These are phyloP conservation scores for Sclerotinia sclerotiorum DNA, from an alignment of 2,329 filamentous ascomycete species.

Conservation along the genomic window DNA sequence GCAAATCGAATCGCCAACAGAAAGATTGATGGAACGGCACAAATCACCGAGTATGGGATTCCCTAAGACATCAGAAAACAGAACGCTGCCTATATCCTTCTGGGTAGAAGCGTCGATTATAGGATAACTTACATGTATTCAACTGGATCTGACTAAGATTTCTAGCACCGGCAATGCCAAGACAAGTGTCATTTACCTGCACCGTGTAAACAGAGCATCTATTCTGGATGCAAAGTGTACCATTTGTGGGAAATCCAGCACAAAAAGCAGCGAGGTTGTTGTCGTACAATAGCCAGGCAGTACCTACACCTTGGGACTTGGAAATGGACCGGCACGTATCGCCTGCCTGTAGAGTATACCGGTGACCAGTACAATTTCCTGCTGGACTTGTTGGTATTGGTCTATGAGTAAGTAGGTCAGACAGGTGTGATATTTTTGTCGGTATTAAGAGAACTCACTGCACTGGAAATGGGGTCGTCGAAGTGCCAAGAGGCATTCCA, in stretches of 20 bases:
- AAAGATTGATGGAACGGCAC: background rate
- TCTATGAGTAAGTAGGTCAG: background rate
- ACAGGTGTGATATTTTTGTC: background rate
- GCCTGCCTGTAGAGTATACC: background rate
- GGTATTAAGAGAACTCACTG: background rate
- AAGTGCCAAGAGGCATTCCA: background rate
- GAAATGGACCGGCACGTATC: constrained; percentile 6
- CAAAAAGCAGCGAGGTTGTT: constrained; percentile 10
- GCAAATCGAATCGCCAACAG: background rate
- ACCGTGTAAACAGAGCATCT: background rate
- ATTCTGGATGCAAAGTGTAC: constrained; percentile 2
- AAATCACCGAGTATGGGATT: background rate
- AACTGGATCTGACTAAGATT: background rate
- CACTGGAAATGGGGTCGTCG: background rate
- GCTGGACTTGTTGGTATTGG: background rate
- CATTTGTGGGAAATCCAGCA: background rate
- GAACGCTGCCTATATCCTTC: too few relatives aligned
- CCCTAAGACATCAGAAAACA: background rate
- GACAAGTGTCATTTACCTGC: background rate
- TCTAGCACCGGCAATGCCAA: background rate
- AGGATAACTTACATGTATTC: too few relatives aligned
- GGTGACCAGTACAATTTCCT: background rate
- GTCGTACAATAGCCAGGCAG: background rate
- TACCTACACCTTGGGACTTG: background rate
- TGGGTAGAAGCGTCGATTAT: too few relatives aligned